Evolutionary conservation across 345 rosid genomes (phyloP).

Genomic region (Eucalyptus pauciflora): DNA sequence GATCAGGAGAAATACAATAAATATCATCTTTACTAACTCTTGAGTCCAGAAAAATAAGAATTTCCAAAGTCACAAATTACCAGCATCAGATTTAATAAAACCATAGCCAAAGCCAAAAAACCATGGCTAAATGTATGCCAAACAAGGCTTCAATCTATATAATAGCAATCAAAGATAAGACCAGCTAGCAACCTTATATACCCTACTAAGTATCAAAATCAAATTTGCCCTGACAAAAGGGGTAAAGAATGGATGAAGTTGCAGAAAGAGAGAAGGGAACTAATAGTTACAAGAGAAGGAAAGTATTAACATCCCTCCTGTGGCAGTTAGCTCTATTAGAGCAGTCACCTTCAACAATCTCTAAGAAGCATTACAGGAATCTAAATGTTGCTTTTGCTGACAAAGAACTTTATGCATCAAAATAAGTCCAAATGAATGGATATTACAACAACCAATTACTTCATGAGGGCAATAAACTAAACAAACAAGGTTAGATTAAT

Average conservation of each 20-base stretch:
- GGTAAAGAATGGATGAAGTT: background rate
- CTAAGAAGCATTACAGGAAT: background rate
- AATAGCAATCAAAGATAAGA: background rate
- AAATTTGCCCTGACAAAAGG: background rate
- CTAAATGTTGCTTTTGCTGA: background rate
- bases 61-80: background rate
- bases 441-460: background rate
- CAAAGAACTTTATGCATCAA: background rate
- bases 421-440: background rate
- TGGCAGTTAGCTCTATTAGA: background rate
- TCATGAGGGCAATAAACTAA: background rate
- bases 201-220: background rate
- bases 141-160: background rate
- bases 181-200: background rate
- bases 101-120: background rate
- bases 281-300: background rate
- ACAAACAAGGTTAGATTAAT: background rate
- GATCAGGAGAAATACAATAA: background rate
- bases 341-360: background rate
- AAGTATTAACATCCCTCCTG: background rate
- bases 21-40: background rate
- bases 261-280: background rate
- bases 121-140: background rate
- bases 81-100: background rate
- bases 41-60: background rate